These are phyloP conservation scores for Umbelopsis vinacea DNA, from an alignment of 192 early-diverging fungal genomes.

Conservation along the genomic window DNA sequence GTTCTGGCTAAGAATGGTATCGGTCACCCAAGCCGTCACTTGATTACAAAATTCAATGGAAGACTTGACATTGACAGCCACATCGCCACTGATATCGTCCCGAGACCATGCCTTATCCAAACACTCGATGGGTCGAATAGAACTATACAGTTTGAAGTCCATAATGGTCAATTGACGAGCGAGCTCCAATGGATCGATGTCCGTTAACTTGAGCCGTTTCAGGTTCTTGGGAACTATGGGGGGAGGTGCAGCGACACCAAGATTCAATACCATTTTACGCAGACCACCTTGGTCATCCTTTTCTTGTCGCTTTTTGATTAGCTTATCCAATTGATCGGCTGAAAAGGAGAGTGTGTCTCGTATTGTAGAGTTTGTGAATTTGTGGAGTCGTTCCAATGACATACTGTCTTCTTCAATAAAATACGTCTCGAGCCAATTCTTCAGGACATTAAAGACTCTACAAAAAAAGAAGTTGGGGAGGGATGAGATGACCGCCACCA, in stretches of 20 bases:
- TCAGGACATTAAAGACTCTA: conserved; percentile 91
- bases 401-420: conserved; percentile 75
- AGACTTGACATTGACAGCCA: conserved; percentile 84
- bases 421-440: conserved; percentile 95
- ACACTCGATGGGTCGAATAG: conserved; percentile 88
- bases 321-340: conserved; percentile 70
- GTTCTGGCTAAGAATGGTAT: conserved; percentile 77
- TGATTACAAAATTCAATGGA: conserved; percentile 87
- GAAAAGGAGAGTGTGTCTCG: conserved; percentile 71
- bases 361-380: conserved; percentile 74
- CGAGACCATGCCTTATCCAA: conserved; percentile 89
- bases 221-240: conserved; percentile 85
- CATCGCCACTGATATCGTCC: conserved; percentile 58
- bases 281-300: conserved; percentile 58
- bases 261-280: conserved; percentile 65
- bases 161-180: conserved; percentile 95
- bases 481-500: not conserved
- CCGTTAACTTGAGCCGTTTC: conserved; percentile 78
- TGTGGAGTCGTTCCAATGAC: conserved; percentile 69
- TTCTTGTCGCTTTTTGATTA: conserved; percentile 76
- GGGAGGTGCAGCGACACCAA: conserved; percentile 64
- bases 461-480: not conserved
- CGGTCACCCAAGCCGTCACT: conserved; percentile 86
- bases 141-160: conserved; percentile 82
- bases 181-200: conserved; percentile 90